Base-by-base conservation (phyloP, 2,329 filamentous ascomycete species). In the Stagonosporopsis cucurbitacearum region DNA sequence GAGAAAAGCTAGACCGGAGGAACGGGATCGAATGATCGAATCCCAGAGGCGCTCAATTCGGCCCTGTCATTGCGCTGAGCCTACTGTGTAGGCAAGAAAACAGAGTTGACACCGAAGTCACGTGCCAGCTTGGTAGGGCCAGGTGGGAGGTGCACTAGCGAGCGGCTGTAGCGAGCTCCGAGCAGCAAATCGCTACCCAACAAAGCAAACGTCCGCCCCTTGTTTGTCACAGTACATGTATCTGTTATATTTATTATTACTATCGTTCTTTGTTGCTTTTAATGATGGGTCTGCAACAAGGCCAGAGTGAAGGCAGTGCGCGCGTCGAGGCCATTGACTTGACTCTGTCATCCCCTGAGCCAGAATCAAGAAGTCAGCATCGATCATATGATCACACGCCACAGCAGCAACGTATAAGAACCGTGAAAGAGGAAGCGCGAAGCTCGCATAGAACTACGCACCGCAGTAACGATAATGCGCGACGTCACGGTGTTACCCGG, bases 341-440 rank as follows among this genome's bases (percentile, higher is more conserved):
- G 12, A 70, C 68, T 13, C 26, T 62, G 4, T 65, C 67, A 36
- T 68, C 66, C 5, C 67, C 67, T 6, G 67, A 68, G 40, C 64
- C 65, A 3, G 59, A 59, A 35, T 26, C 50, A 28, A 57, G 45
- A 28, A 41, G 50, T 26, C 64, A 25, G 25, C 23, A 23, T 11
- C 52, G 44, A 19, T 20, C 19, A n/a, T 43, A 48, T 32, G 39
- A 6, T n/a, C 11, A 47, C 13, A 35, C 37, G n/a, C 58, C 32
- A 33, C 63, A 64, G 23, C 55, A 60, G 25, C 59, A 53, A 37
- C 41, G 58, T 13, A 23, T 39, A 20, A 23, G 44, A n/a, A 33
- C 12, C 8, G 39, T 53, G 39, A 63, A 60, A 33, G 55, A 49
- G 36, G 60, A 65, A 23, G 41, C 45, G 12, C 17, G 44, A 15